Evolutionary conservation across 768 basidiomycete genomes (phyloP).

Genomic region (Mycena capillaripes): DNA sequence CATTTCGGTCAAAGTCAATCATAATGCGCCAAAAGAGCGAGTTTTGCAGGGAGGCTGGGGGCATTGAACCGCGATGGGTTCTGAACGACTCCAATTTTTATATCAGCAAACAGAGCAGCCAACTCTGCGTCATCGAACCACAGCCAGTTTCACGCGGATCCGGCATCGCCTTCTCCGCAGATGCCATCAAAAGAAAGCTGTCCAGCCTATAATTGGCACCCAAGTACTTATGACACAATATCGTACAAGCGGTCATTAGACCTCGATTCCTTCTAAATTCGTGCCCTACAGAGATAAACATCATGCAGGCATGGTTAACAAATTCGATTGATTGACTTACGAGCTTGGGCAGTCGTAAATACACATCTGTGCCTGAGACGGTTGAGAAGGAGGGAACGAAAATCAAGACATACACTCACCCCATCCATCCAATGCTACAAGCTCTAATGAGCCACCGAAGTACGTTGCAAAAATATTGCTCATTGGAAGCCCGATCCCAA

Average conservation of each 20-base stretch:
- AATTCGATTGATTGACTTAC: slow-evolving; percentile 58
- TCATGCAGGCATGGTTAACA: neutral
- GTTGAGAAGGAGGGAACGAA: slow-evolving; percentile 1
- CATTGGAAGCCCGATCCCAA: slow-evolving; percentile 91
- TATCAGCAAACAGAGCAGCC: no score
- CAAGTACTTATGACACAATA: neutral
- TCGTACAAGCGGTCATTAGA: slow-evolving; percentile 55
- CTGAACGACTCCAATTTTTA: no score
- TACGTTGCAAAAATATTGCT: slow-evolving; percentile 93
- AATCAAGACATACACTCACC: slow-evolving; percentile 61
- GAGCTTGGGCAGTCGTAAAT: slow-evolving; percentile 84
- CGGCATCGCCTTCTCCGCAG: neutral
- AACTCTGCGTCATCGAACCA: no score
- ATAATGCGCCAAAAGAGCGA: no score
- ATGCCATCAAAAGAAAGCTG: neutral
- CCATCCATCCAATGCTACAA: slow-evolving; percentile 88
- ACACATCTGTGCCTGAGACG: slow-evolving; percentile 82
- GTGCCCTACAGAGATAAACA: slow-evolving; percentile 69
- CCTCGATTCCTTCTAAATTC: slow-evolving; percentile 87
- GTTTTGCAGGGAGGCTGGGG: no score
- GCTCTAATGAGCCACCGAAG: slow-evolving; percentile 85
- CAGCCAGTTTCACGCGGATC: no score
- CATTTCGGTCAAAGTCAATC: neutral
- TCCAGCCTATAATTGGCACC: neutral
- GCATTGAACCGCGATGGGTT: no score